Evolutionary conservation across 148 eudicot genomes (phyloP).

Genomic region (Chenopodium quinoa): DNA sequence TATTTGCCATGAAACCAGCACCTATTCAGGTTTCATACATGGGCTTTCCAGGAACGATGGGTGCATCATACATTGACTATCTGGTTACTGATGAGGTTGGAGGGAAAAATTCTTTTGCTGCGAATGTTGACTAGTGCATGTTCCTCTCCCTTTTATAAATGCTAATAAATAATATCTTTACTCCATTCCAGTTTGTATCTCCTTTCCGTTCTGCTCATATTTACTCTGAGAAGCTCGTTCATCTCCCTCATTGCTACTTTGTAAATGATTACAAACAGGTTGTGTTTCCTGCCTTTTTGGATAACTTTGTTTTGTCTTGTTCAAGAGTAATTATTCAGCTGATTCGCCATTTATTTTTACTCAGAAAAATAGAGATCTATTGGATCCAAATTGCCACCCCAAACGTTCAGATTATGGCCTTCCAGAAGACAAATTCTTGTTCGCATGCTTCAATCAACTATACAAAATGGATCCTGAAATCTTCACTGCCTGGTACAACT

Average conservation of each 20-base stretch:
- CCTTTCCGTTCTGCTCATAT: conserved; percentile 62
- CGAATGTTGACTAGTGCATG: not conserved
- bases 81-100: conserved; percentile 92
- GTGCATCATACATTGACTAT: conserved; percentile 87
- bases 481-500: conserved; percentile 62
- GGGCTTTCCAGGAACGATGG: conserved; percentile 99
- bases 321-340: not conserved
- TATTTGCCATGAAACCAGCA: conserved; percentile 98
- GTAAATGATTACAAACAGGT: conserved; percentile 98
- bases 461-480: conserved; percentile 98
- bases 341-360: not conserved
- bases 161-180: not conserved
- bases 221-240: conserved; percentile 95
- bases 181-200: conserved; percentile 78
- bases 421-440: conserved; percentile 87
- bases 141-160: not conserved
- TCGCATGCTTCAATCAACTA: conserved; percentile 93
- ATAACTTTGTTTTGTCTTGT: not conserved
- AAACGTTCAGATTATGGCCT: conserved; percentile 91
- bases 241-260: conserved; percentile 90
- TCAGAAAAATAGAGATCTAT: conserved; percentile 82
- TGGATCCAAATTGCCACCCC: conserved; percentile 61
- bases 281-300: not conserved
- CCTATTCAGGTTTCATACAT: conserved; percentile 96
- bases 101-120: not conserved